Percentiles rank a stretch among this genome's conserved stretches.
Conservation (phyloP, 768 basidiomycete species). For the Brasilioporus rufonigricans region DNA sequence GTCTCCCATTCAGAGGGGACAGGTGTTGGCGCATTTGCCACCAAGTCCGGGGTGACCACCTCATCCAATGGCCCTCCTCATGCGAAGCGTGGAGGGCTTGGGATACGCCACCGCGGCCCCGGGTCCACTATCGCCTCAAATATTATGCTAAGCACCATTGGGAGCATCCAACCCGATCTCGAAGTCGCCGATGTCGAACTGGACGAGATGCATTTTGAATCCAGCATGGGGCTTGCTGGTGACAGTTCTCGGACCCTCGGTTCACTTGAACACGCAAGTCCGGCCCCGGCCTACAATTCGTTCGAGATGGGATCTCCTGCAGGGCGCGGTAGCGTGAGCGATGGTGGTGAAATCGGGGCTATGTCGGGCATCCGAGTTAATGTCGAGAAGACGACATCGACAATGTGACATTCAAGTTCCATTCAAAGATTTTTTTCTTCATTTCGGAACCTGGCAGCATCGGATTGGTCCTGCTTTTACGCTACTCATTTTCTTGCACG, state of each 20-base stretch:
- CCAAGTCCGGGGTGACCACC: constrained; percentile 47
- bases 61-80: constrained; percentile 24
- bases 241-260: constrained; percentile 36
- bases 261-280: constrained; percentile 36
- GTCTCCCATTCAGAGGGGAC: constrained; percentile 73
- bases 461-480: constrained; percentile 27
- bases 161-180: constrained; percentile 53
- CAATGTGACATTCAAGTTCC: constrained; percentile 38
- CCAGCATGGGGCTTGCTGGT: constrained; percentile 52
- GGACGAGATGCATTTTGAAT: constrained; percentile 50
- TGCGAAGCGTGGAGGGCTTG: constrained; percentile 36
- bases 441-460: constrained; percentile 26
- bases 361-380: constrained; percentile 53
- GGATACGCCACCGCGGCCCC: constrained; percentile 47
- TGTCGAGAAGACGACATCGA: constrained; percentile 57
- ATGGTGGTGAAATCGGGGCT: constrained; percentile 21
- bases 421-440: constrained; percentile 9
- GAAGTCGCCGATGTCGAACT: constrained; percentile 55
- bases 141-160: constrained; percentile 61
- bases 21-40: constrained; percentile 63
- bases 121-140: constrained; percentile 59
- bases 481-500: constrained; percentile 23
- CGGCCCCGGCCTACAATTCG: constrained; percentile 48
- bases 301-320: constrained; percentile 39
- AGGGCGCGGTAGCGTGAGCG: constrained; percentile 17